These are phyloP conservation scores for Pluteus cervinus DNA, from an alignment of 768 basidiomycete species.

Conservation along the genomic window DNA sequence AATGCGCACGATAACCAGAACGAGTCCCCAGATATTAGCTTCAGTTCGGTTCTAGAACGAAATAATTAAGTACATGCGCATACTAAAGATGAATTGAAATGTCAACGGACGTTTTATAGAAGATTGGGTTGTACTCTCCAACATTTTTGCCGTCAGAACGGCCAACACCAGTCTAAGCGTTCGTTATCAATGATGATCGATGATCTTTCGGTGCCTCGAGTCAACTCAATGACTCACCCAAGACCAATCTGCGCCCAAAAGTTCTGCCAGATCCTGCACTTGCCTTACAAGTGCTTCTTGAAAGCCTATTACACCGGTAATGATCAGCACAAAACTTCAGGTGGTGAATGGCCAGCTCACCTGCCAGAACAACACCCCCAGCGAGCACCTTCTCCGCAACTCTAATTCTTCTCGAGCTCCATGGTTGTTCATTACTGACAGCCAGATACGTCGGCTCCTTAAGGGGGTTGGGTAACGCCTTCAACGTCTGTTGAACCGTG, in stretches of 20 bases:
- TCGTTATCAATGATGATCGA: background rate
- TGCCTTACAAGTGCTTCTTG: slow-evolving; percentile 53
- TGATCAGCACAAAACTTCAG: background rate
- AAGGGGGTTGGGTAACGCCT: slow-evolving; percentile 36
- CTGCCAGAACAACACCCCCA: slow-evolving; percentile 33
- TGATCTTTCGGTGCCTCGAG: background rate
- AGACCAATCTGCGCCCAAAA: slow-evolving; percentile 49
- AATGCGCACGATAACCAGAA: slow-evolving; percentile 51
- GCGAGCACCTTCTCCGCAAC: slow-evolving; percentile 42
- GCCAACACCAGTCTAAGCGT: slow-evolving; percentile 51
- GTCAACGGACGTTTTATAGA: slow-evolving; percentile 39
- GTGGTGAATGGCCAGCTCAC: slow-evolving; percentile 16
- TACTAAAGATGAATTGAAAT: background rate
- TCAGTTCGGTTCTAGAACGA: slow-evolving; percentile 23
- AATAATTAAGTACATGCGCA: background rate
- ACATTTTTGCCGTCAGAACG: slow-evolving; percentile 49
- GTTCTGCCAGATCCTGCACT: slow-evolving; percentile 45
- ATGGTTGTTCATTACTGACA: slow-evolving; percentile 39
- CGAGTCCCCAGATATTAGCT: slow-evolving; percentile 34
- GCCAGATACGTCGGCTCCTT: slow-evolving; percentile 23
- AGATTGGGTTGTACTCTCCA: slow-evolving; percentile 61
- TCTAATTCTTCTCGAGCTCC: slow-evolving; percentile 44
- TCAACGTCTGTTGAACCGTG: slow-evolving; percentile 39
- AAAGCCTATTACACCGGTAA: slow-evolving; percentile 30
- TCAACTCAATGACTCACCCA: slow-evolving; percentile 36